Evolutionary conservation across 306 rosid genomes (phyloP).

Genomic region (Medicago ruthenica): DNA sequence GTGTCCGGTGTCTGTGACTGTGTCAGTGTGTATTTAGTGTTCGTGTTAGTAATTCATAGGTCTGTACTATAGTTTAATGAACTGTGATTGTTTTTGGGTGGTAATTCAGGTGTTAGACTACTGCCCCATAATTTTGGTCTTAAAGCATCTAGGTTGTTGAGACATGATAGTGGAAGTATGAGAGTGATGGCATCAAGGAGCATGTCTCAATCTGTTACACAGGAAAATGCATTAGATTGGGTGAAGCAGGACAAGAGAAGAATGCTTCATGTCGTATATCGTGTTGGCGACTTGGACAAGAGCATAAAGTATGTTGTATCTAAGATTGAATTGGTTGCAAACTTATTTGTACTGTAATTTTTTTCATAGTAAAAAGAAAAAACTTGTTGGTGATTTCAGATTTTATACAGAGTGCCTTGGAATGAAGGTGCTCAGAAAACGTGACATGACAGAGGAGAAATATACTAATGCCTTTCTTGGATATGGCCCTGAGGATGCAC

Average conservation of each 20-base stretch:
- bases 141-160: constrained; percentile 60
- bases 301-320: constrained; percentile 77
- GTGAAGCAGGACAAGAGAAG: constrained; percentile 74
- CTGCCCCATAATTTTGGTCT: constrained; percentile 56
- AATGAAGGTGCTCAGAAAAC: constrained; percentile 84
- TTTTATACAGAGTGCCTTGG: constrained; percentile 86
- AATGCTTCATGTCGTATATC: constrained; percentile 85
- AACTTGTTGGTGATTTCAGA: constrained; percentile 57
- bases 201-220: constrained; percentile 54
- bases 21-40: neutral
- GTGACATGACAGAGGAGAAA: constrained; percentile 85
- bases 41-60: neutral
- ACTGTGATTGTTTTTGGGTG: constrained; percentile 42
- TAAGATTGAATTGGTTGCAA: neutral
- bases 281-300: constrained; percentile 86
- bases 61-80: constrained; percentile 10
- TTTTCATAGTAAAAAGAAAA: constrained; percentile 14
- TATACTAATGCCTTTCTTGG: constrained; percentile 89
- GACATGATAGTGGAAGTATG: constrained; percentile 51
- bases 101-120: constrained; percentile 58
- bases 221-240: constrained; percentile 81
- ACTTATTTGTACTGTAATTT: constrained; percentile 2
- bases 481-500: constrained; percentile 89
- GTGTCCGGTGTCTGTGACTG: no score
- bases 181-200: constrained; percentile 54